Evolutionary conservation across 345 rosid species (phyloP), one percentile per base, ranked within the genome.

Genomic region (Erucastrum elatum): DNA sequence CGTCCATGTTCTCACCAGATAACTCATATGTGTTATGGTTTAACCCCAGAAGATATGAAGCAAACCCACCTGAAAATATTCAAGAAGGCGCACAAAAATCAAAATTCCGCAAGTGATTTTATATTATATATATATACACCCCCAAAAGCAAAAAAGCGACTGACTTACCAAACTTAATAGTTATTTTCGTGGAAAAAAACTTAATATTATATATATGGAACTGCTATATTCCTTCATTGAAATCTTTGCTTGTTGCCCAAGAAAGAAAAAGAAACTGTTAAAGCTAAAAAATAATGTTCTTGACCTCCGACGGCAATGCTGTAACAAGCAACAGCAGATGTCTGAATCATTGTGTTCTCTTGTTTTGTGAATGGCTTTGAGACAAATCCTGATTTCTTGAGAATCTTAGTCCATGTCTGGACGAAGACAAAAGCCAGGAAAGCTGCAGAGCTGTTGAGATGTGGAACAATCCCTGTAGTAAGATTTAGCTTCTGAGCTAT

Each of bases 291-390:
- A 62, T 10, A 30, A 7, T 59, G 64, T 15, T 51, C 81, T 67
- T 72, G 31, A 94, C 98, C 98, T 92, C 98, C 98, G n/a, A 90
- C 85, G 0, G 98, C 79, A 62, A 92, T 87, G 87, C 97, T 91
- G 49, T 88, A 94, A 79, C 98, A 94, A 53, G 98, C 98, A 76
- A 89, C 97, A 2, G 94, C 94, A 79, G 97, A 92, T 8, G 98
- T 94, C 77, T 94, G 98, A 53, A 92, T 94, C 94, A 94, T 92
- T 5, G 94, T 90, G 68, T 94, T 94, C 84, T 94, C 98, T 83
- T 94, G 98, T 39, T 89, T 80, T 1, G 96, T 94, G 82, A 94
- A 94, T 5, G 98, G 98, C 41, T 84, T 89, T 0, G 90, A 15
- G 1, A 84, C 80, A 67, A 73, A 86, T 15, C 98, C 98, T 25